Percentiles rank a stretch among this genome's conserved stretches.
Conservation (phyloP, 768 basidiomycete genomes). For the Collybiopsis confluens region DNA sequence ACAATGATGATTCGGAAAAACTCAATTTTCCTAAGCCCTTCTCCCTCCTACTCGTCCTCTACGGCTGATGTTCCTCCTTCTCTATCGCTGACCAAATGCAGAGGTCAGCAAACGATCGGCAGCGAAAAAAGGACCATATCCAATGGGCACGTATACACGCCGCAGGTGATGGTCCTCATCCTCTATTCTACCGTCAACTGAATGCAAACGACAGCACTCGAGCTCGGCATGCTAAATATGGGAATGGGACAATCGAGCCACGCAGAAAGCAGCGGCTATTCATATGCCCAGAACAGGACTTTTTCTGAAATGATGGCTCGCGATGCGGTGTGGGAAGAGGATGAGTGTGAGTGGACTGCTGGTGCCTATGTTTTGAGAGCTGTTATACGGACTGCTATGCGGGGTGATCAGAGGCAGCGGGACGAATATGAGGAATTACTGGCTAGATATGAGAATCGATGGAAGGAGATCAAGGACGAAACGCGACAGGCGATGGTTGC, state of each 20-base stretch:
- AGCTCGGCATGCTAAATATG: constrained; percentile 45
- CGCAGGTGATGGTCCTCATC: constrained; percentile 18
- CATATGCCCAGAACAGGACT: constrained; percentile 37
- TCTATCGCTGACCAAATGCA: constrained; percentile 60
- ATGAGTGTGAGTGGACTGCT: constrained; percentile 68
- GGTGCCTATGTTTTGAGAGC: constrained; percentile 56
- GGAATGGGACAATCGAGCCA: constrained; percentile 37
- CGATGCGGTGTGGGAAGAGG: constrained; percentile 63
- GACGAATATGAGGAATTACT: constrained; percentile 53
- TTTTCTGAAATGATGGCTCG: constrained; percentile 59
- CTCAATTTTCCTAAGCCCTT: constrained; percentile 35
- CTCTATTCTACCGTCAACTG: no score
- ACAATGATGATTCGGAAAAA: constrained; percentile 57
- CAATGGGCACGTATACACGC: constrained; percentile 68
- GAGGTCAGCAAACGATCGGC: constrained; percentile 54
- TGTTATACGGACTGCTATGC: constrained; percentile 50
- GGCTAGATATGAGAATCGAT: constrained; percentile 55
- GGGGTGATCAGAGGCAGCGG: constrained; percentile 42
- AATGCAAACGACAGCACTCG: constrained; percentile 33
- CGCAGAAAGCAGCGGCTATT: constrained; percentile 38
- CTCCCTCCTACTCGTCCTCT: constrained; percentile 5
- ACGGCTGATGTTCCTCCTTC: constrained; percentile 14
- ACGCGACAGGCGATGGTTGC: constrained; percentile 58
- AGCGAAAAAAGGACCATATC: constrained; percentile 59
- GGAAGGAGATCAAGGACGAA: constrained; percentile 72